Percentiles rank a stretch among this genome's conserved stretches.
Evolutionary conservation across 805 yeast genomes (phyloP).

Genomic region (Clavispora santaluciae): DNA sequence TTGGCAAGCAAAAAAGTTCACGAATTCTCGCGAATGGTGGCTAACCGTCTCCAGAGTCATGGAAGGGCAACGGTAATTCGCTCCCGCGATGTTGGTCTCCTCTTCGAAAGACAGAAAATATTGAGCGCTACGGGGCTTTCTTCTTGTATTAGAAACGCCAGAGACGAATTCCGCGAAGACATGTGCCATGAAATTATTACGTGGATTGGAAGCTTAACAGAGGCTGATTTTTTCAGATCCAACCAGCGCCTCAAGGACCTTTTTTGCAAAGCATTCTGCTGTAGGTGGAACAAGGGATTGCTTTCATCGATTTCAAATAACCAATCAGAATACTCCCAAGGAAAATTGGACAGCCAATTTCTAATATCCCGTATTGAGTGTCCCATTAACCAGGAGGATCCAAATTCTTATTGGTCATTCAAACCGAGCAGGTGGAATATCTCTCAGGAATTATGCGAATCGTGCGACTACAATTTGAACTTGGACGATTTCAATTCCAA

Average conservation of each 20-base stretch:
- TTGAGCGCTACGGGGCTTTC: slow-evolving; percentile 62
- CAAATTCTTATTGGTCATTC: slow-evolving; percentile 35
- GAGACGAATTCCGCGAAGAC: slow-evolving; percentile 75
- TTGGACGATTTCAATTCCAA: slow-evolving; percentile 22
- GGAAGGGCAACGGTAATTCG: slow-evolving; percentile 71
- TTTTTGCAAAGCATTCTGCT: slow-evolving; percentile 54
- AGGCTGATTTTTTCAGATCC: slow-evolving; percentile 48
- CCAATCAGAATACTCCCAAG: slow-evolving; percentile 20
- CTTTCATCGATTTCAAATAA: slow-evolving; percentile 7
- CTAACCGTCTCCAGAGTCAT: slow-evolving; percentile 51
- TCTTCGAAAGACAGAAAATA: slow-evolving; percentile 51
- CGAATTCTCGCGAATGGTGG: slow-evolving; percentile 70
- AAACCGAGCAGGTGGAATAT: slow-evolving; percentile 44
- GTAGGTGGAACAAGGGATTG: slow-evolving; percentile 58
- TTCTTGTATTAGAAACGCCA: slow-evolving; percentile 57
- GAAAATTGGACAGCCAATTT: slow-evolving; percentile 30
- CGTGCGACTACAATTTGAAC: slow-evolving; percentile 42
- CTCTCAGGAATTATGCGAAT: slow-evolving; percentile 35
- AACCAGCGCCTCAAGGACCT: slow-evolving; percentile 43
- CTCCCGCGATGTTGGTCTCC: slow-evolving; percentile 45
- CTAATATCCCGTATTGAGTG: slow-evolving; percentile 32
- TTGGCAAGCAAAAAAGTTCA: slow-evolving; percentile 58
- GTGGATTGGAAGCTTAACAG: slow-evolving; percentile 62
- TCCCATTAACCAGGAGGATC: slow-evolving; percentile 3
- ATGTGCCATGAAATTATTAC: slow-evolving; percentile 66